Conservation (phyloP, 2,329 filamentous ascomycete genomes). For the Paraconiothyrium sp. region DNA sequence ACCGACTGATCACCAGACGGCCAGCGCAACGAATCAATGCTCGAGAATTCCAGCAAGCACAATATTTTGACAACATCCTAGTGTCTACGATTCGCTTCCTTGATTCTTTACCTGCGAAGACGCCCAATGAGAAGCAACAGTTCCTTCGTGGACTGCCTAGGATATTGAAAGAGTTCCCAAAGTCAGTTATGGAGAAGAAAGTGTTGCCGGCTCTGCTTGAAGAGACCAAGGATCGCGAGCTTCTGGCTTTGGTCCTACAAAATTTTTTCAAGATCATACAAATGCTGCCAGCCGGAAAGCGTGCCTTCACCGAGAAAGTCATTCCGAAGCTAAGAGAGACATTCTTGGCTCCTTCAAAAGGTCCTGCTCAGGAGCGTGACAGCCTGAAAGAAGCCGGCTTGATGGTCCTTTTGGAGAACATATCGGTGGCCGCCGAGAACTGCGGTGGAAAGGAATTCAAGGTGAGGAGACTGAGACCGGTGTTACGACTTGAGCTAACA, state of each 20-base stretch:
- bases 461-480: slow-evolving; percentile 47
- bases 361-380: slow-evolving; percentile 74
- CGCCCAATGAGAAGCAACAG: slow-evolving; percentile 85
- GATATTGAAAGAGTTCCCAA: slow-evolving; percentile 90
- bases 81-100: slow-evolving; percentile 96
- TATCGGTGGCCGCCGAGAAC: slow-evolving; percentile 78
- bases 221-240: slow-evolving; percentile 90
- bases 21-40: slow-evolving; percentile 89
- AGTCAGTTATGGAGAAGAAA: slow-evolving; percentile 94
- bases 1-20: slow-evolving; percentile 84
- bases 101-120: slow-evolving; percentile 90
- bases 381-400: slow-evolving; percentile 85
- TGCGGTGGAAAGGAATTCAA: slow-evolving; percentile 93
- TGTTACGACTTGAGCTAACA: neutral
- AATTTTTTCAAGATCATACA: slow-evolving; percentile 92
- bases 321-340: slow-evolving; percentile 86
- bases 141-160: slow-evolving; percentile 90
- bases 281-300: slow-evolving; percentile 75
- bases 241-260: slow-evolving; percentile 84
- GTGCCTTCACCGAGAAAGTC: slow-evolving; percentile 84
- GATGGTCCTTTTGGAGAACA: slow-evolving; percentile 89
- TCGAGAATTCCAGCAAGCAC: slow-evolving; percentile 90
- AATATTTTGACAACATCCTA: slow-evolving; percentile 96
- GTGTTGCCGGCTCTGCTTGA: slow-evolving; percentile 88
- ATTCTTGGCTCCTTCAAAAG: slow-evolving; percentile 69